Evolutionary conservation across 495 filamentous ascomycete genomes (phyloP).

Genomic region (Glonium stellatum): DNA sequence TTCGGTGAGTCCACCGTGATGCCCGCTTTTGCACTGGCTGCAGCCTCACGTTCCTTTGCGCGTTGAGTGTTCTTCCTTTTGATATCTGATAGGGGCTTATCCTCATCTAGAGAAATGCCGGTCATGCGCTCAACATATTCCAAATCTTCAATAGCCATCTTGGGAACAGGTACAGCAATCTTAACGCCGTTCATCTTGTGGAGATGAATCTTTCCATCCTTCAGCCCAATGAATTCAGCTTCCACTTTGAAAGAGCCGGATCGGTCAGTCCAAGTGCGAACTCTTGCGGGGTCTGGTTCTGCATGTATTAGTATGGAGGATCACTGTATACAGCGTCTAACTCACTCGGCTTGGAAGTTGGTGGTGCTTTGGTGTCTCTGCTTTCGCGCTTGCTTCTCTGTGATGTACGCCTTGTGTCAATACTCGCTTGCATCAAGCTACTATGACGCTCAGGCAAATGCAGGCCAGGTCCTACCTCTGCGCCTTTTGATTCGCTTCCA

Average conservation of each 20-base stretch:
- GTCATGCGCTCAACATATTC: constrained; percentile 86
- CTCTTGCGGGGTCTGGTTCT: constrained; percentile 66
- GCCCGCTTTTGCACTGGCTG: constrained; percentile 37
- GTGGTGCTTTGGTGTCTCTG: constrained; percentile 31
- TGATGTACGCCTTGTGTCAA: constrained; percentile 53
- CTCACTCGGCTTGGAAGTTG: constrained; percentile 68
- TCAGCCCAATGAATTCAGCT: constrained; percentile 88
- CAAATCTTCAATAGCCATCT: constrained; percentile 92
- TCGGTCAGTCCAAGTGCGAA: constrained; percentile 89
- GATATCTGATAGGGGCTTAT: constrained; percentile 87
- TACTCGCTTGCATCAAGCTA: constrained; percentile 52
- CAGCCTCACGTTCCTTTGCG: constrained; percentile 26
- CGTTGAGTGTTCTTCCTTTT: constrained; percentile 41
- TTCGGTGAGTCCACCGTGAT: constrained; percentile 43
- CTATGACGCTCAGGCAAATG: constrained; percentile 61
- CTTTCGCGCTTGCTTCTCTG: constrained; percentile 68
- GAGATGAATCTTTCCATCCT: constrained; percentile 93
- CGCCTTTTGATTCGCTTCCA: constrained; percentile 48
- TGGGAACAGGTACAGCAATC: constrained; percentile 88
- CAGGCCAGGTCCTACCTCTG: constrained; percentile 73
- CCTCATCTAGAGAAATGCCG: constrained; percentile 87
- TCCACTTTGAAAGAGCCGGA: constrained; percentile 95
- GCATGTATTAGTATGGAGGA: not conserved
- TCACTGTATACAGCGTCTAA: constrained; percentile 14
- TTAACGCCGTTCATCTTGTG: constrained; percentile 98